Base-by-base conservation (phyloP, 805 yeast species). In the Pichia manshurica region DNA sequence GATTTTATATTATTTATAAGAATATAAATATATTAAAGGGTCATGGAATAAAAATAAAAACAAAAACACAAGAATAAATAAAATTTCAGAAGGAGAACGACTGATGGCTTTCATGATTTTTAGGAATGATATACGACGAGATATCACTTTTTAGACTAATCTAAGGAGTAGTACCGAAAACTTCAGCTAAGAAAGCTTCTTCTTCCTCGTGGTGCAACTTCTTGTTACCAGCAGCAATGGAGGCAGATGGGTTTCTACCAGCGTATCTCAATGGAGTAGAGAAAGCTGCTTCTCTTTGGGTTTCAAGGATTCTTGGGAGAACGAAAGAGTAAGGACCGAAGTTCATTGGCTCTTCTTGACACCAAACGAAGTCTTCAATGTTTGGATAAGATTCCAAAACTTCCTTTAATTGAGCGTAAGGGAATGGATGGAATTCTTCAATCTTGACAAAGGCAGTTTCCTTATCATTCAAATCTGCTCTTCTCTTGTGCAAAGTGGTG, bases 381-480 rank as follows among this genome's bases (percentile, higher is more conserved):
- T 81, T 81, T 62, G 95, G 88, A 75, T 84, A 93, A 42, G 81
- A 66, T 70, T 85, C 74, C 60, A 93, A 72, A 23, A 87, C 72
- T 58, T 91, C 97, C 65, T 87, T 84, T 60, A 93, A 71, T 74
- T 87, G 96, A 48, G 93, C 90, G 72, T 74, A 93, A 70, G 99
- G 99, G 97, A 93, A 93, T 69, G 99, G 99, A 66, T 93, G 97
- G 62, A 90, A 66, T 75, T 93, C 98, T 73, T 93, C 99, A 60
- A 93, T 63, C 72, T 82, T 87, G 62, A 90, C 69, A 68, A 93
- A 74, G 3, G 98, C 96, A 50, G 97, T 88, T 59, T 80, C 80
- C 68, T 79, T 87, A 69, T 87, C 83, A 44, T 75, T 86, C 51
- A 85, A 57, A 22, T 82, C 66, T 48, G 79, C 87, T 73, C 99